Evolutionary conservation across 2,329 filamentous ascomycete genomes (phyloP).

Genomic region (Diaporthe aspalathi): DNA sequence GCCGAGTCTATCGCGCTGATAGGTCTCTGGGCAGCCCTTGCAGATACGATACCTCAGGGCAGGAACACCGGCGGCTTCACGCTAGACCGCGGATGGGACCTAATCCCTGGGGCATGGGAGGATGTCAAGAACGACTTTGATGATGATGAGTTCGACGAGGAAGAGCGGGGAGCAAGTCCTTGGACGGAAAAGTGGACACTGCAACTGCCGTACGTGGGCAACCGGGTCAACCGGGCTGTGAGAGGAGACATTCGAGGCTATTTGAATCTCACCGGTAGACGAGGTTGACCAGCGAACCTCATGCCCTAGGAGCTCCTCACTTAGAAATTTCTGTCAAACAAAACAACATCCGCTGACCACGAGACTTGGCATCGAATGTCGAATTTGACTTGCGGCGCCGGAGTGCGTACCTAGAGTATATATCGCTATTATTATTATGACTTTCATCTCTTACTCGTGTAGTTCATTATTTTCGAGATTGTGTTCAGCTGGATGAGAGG

Average conservation of each 20-base stretch:
- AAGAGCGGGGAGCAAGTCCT: slow-evolving; percentile 1
- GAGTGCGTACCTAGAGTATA: not conserved
- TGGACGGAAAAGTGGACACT: slow-evolving; percentile 22
- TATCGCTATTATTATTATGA: too few species aligned
- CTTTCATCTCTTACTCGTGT: not conserved
- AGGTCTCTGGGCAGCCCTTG: slow-evolving; percentile 29
- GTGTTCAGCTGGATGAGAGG: not conserved
- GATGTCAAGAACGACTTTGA: slow-evolving; percentile 26
- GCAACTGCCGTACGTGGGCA: not conserved
- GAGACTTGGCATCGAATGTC: not conserved
- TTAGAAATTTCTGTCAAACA: not conserved
- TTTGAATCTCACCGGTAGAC: slow-evolving; percentile 8
- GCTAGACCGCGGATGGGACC: slow-evolving; percentile 26
- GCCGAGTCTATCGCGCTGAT: slow-evolving; percentile 33
- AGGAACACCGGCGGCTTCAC: slow-evolving; percentile 16
- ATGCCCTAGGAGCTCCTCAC: too few species aligned
- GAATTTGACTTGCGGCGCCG: too few species aligned
- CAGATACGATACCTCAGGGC: slow-evolving; percentile 8
- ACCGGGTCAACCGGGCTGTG: not conserved
- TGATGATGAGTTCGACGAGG: slow-evolving; percentile 18
- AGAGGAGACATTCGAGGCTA: slow-evolving; percentile 9
- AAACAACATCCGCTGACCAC: too few species aligned
- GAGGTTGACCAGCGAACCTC: not conserved
- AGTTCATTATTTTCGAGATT: not conserved
- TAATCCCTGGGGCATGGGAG: slow-evolving; percentile 23